These are phyloP conservation scores for maize (Zea mays) DNA, from an alignment of 176 grass and related monocot species.

Conservation along the genomic window Zm-B73-REFERENCE-NAM-5.0 NC_050103.1:170853501-170854000, in stretches of 20 bases:
- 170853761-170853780: conserved; percentile 91
- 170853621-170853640: conserved; percentile 24
- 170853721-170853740: conserved; percentile 64
- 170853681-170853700: background rate
- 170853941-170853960: conserved; percentile 89
- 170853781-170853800: conserved; percentile 81
- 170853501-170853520: conserved; percentile 7
- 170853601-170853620: background rate
- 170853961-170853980: conserved; percentile 67
- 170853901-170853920: conserved; percentile 82
- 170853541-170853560: background rate
- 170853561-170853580: background rate
- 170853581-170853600: background rate
- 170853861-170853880: conserved; percentile 81
- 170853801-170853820: conserved; percentile 64
- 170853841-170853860: conserved; percentile 56
- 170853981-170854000: conserved; percentile 1
- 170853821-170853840: conserved; percentile 86
- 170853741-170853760: conserved; percentile 82
- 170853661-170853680: conserved; percentile 32
- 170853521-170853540: conserved; percentile 13
- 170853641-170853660: background rate
- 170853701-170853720: conserved; percentile 59
- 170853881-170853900: conserved; percentile 94
- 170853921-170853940: conserved; percentile 94